Evolutionary conservation across 345 rosid species (phyloP).

Genomic region (Lepidium africanum): DNA sequence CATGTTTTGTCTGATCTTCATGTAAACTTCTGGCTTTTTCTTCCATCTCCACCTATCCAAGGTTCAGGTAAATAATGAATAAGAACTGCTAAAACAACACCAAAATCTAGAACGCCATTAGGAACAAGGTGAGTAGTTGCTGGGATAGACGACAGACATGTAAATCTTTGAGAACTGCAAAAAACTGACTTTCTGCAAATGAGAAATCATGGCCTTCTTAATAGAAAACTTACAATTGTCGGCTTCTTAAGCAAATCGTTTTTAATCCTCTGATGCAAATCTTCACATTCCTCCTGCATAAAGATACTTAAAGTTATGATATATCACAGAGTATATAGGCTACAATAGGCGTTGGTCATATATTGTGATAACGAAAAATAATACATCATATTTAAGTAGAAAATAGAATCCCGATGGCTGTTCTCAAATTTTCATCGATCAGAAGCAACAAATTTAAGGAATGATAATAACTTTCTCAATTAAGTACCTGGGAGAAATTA

Average conservation of each 20-base stretch:
- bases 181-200: background rate
- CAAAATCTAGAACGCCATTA: conserved; percentile 1
- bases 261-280: conserved; percentile 48
- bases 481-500: conserved; percentile 63
- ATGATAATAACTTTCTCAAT: background rate
- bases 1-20: conserved; percentile 69
- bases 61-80: conserved; percentile 14
- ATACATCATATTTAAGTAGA: background rate
- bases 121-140: background rate
- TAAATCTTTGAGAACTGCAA: background rate
- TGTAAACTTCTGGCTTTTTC: conserved; percentile 55
- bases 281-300: conserved; percentile 81
- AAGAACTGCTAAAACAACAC: background rate
- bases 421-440: background rate
- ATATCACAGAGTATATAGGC: background rate
- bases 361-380: background rate
- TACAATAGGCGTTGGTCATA: background rate
- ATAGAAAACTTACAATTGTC: conserved; percentile 50
- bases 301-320: conserved; percentile 16
- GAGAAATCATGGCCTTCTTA: background rate
- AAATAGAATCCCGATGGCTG: background rate
- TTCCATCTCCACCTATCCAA: conserved; percentile 61
- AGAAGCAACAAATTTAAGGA: background rate
- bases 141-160: background rate
- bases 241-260: conserved; percentile 51